Evolutionary conservation across 257 asterid genomes (phyloP).

Genomic region (Solanum megistacrolobum): DNA sequence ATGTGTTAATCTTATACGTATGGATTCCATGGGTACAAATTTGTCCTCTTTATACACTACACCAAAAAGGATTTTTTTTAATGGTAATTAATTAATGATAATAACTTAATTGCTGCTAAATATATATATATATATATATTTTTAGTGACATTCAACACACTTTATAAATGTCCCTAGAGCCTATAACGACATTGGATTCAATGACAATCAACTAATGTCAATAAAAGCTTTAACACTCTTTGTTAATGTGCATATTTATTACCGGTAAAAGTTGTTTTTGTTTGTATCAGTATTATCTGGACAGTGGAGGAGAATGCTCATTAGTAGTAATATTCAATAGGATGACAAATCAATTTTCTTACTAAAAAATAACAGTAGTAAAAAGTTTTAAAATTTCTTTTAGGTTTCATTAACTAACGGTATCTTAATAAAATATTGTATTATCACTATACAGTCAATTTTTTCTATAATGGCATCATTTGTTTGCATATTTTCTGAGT

Average conservation of each 20-base stretch:
- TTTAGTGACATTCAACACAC: neutral
- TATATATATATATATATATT: too few species aligned
- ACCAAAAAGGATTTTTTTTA: too few species aligned
- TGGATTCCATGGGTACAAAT: neutral
- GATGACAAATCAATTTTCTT: neutral
- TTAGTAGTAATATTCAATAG: neutral
- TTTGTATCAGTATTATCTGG: neutral
- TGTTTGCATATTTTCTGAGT: neutral
- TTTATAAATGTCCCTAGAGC: too few species aligned
- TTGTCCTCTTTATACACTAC: too few species aligned
- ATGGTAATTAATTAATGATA: too few species aligned
- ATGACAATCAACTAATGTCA: neutral
- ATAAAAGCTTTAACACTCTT: too few species aligned
- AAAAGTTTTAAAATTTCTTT: neutral
- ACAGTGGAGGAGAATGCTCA: neutral
- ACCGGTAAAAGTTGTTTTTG: fast-evolving
- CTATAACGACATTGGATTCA: too few species aligned
- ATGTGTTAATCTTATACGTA: neutral
- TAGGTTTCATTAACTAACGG: neutral
- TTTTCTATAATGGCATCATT: neutral
- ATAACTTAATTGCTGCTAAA: too few species aligned
- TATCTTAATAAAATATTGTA: too few species aligned
- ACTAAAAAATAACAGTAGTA: neutral
- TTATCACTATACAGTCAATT: neutral
- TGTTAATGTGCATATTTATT: fast-evolving